phyloP scores from a whole-genome alignment of 257 asterid genomes.

The Nicotiana noctiflora region DNA sequence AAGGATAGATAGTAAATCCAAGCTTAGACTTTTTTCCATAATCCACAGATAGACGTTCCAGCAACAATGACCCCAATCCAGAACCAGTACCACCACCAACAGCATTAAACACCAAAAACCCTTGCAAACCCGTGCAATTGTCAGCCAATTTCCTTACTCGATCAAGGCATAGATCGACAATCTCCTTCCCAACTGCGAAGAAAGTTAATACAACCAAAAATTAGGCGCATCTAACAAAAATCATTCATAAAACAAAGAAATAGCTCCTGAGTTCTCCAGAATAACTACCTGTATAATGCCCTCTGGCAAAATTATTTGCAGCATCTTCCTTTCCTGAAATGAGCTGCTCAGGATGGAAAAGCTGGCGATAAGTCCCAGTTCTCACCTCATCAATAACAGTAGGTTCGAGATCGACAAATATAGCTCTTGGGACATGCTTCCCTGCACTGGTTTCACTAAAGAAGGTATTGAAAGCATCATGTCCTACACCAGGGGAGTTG shows the following conservation, averaged over 20 bases:
- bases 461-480: conserved; percentile 90
- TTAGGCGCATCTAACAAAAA: conserved; percentile 1
- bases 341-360: conserved; percentile 92
- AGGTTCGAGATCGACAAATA: conserved; percentile 87
- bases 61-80: conserved; percentile 76
- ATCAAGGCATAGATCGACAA: conserved; percentile 78
- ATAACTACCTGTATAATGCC: conserved; percentile 69
- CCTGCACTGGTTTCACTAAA: conserved; percentile 90
- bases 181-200: conserved; percentile 74
- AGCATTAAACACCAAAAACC: conserved; percentile 78
- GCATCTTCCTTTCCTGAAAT: conserved; percentile 96
- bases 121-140: conserved; percentile 92
- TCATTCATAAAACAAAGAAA: background rate
- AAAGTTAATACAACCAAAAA: background rate
- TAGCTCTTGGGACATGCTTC: conserved; percentile 87
- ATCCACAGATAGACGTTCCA: conserved; percentile 81
- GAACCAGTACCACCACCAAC: conserved; percentile 97
- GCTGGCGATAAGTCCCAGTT: conserved; percentile 81
- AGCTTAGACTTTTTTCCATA: conserved; percentile 91
- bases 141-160: conserved; percentile 89
- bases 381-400: conserved; percentile 87
- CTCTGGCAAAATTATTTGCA: conserved; percentile 86
- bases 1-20: conserved; percentile 86
- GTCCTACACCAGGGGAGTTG: conserved; percentile 51
- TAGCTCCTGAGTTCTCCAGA: background rate